Base-by-base conservation (phyloP, 495 filamentous ascomycete species). In the Penicillium salamii region DNA sequence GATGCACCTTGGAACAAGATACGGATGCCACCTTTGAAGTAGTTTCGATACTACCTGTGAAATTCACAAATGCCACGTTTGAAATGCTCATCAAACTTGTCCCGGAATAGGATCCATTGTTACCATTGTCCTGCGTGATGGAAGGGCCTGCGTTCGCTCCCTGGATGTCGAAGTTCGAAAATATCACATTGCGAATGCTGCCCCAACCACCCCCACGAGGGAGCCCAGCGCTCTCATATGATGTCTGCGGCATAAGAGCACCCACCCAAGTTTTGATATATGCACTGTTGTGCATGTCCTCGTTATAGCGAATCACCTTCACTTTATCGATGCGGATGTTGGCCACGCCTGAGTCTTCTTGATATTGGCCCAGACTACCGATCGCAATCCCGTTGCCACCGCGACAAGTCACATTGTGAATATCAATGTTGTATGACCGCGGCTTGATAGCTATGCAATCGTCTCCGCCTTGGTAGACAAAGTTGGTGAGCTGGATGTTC, bases 221-320 rank as follows among this genome's bases (percentile, higher is more conserved):
- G 21, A 69, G 59, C 24, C 61, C 66, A 15, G 61, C 73, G 44
- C 65, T 72, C 49, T 82, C 78, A 54, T 81, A 82, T 13, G 43
- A 52, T 23, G 50, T 56, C 53, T 79, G 71, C 1, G 67, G 65
- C 1, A 75, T 68, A 4, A 71, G 72, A 0, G 53, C 71, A 11
- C 80, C 78, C 9, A 78, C 63, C 78, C 78, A 83, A 7, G 78
- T 80, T 49, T 82, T 83, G 61, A 83, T 80, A 50, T 82, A 81
- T 3, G 77, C 78, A 17, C 62, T 57, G 52, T 75, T 75, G 49
- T 71, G 61, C 65, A 78, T 77, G 53, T 78, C 69, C 20, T 74
- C 61, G 50, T 78, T 77, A 52, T 72, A 56, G 11, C 62, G 66
- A 33, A 75, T 60, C 46, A 79, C 55, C 26, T 71, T 69, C 37